Percentiles rank a stretch among this genome's conserved stretches.
Evolutionary conservation across 2,329 filamentous ascomycete species (phyloP).

Genomic region (Cladosporium colombiae): DNA sequence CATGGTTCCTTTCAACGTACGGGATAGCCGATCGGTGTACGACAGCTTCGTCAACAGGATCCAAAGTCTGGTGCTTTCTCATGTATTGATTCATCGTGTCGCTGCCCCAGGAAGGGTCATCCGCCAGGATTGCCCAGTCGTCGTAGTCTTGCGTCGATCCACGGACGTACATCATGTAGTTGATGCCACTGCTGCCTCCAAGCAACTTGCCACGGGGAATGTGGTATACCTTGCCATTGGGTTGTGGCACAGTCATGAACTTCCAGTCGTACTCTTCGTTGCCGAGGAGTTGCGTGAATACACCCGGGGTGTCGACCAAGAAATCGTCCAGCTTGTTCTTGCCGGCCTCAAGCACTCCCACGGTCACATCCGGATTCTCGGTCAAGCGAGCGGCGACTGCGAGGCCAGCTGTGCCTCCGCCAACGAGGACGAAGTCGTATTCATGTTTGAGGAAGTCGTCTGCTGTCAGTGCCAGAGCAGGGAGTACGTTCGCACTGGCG

Average conservation of each 20-base stretch:
- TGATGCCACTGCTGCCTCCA: conserved; percentile 45
- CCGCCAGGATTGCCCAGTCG: conserved; percentile 46
- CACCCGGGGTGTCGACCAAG: conserved; percentile 29
- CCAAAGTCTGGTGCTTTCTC: conserved; percentile 42
- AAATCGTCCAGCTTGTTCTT: conserved; percentile 27
- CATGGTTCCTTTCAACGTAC: conserved; percentile 39
- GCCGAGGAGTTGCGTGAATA: conserved; percentile 26
- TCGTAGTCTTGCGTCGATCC: conserved; percentile 50
- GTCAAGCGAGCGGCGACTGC: conserved; percentile 34
- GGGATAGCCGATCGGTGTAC: conserved; percentile 33
- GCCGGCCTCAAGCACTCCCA: conserved; percentile 39
- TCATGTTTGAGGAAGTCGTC: conserved; percentile 32
- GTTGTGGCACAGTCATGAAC: conserved; percentile 32
- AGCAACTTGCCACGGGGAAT: conserved; percentile 40
- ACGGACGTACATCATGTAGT: conserved; percentile 44
- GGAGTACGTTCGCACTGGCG: conserved; percentile 20
- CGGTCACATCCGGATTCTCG: conserved; percentile 34
- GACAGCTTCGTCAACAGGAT: conserved; percentile 34
- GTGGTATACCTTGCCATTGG: conserved; percentile 25
- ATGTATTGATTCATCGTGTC: conserved; percentile 50
- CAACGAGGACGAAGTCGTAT: conserved; percentile 35
- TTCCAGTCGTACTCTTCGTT: conserved; percentile 30
- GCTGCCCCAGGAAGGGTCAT: conserved; percentile 50
- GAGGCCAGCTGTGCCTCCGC: conserved; percentile 37
- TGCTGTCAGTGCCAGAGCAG: conserved; percentile 29